Conservation (phyloP, 257 asterid genomes). For the Ophiorrhiza pumila region DNA sequence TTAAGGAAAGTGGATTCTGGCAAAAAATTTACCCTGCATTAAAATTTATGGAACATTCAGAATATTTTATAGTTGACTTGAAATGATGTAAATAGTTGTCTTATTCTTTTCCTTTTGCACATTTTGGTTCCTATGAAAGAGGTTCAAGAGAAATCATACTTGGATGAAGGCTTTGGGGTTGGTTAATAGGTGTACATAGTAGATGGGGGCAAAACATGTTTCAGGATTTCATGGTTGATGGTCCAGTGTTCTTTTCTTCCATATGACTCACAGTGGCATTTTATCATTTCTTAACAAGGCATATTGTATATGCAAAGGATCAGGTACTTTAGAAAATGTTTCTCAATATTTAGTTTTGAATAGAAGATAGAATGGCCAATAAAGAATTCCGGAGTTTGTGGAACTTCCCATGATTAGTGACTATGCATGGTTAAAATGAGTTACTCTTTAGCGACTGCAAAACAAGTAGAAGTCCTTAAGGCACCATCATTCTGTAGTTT, state of each 20-base stretch:
- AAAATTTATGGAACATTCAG: background rate
- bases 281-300: too few species aligned
- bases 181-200: background rate
- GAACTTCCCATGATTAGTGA: background rate
- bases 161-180: background rate
- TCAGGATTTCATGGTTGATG: background rate
- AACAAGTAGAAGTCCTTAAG: background rate
- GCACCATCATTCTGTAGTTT: background rate
- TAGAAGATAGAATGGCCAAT: background rate
- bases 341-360: background rate
- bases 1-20: background rate
- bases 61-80: background rate
- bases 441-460: background rate
- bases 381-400: background rate
- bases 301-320: background rate
- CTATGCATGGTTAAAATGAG: background rate
- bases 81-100: background rate
- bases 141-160: background rate
- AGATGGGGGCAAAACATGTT: background rate
- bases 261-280: background rate
- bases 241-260: background rate
- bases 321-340: background rate
- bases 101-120: background rate
- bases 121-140: background rate
- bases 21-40: background rate